These are phyloP conservation scores for Zygoascus flipseniorum DNA, from an alignment of 805 yeast species.

Conservation along the genomic window DNA sequence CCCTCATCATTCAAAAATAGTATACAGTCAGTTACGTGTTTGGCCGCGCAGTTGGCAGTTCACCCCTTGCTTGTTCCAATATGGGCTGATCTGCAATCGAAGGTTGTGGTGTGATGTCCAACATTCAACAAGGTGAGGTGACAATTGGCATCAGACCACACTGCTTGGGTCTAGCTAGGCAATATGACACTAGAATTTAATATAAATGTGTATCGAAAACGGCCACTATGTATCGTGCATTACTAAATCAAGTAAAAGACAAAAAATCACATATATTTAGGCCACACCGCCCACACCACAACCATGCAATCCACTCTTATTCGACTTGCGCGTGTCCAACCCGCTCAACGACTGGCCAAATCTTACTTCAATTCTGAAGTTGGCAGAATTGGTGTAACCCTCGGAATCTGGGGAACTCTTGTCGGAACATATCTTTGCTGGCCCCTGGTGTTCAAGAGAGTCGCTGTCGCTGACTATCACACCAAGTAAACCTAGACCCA, in stretches of 20 bases:
- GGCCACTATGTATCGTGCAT: background rate
- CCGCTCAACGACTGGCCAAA: background rate
- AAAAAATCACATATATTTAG: background rate
- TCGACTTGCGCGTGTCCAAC: background rate
- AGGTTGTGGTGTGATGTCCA: no score
- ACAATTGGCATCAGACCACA: background rate
- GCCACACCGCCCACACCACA: background rate
- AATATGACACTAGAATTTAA: background rate
- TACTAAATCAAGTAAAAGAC: background rate
- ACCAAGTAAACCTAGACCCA: background rate
- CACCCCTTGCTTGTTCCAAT: no score
- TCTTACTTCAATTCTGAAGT: background rate
- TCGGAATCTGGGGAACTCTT: conserved; percentile 4
- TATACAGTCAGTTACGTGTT: no score
- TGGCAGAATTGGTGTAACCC: conserved; percentile 1
- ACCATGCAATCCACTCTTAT: conserved; percentile 6
- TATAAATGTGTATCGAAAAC: background rate
- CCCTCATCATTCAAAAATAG: no score
- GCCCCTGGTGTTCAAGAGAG: background rate
- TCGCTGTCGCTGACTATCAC: background rate
- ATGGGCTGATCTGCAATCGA: no score
- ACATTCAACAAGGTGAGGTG: no score
- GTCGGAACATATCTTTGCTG: conserved; percentile 5
- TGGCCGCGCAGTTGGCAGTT: no score
- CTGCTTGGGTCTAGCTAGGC: no score